A percentile compares a stretch with the other conserved stretches of the same genome.
phyloP scores from a whole-genome alignment of 1,284 basidiomycete genomes.

The Naganishia cerealis region DNA sequence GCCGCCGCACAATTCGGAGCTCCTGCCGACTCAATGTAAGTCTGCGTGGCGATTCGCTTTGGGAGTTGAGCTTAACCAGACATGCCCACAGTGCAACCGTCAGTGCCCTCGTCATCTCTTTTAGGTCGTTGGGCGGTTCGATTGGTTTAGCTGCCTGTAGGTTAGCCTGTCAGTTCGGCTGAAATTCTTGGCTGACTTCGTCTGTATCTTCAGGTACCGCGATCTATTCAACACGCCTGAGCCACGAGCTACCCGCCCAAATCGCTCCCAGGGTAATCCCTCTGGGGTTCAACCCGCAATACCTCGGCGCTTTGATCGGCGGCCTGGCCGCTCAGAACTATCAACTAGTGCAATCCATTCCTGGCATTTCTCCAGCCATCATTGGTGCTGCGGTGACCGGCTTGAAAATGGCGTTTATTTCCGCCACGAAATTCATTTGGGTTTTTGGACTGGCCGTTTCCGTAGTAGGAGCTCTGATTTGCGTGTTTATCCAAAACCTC shows the following conservation, averaged over 20 bases:
- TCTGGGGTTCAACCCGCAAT: slow-evolving; percentile 20
- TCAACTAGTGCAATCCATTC: neutral
- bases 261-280: slow-evolving; percentile 16
- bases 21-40: slow-evolving; percentile 20
- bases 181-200: neutral
- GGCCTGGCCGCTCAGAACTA: slow-evolving; percentile 6
- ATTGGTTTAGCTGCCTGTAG: slow-evolving; percentile 14
- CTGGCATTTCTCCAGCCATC: slow-evolving; percentile 19
- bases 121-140: slow-evolving; percentile 22
- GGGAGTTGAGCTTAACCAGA: neutral
- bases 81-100: slow-evolving; percentile 6
- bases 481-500: slow-evolving; percentile 20
- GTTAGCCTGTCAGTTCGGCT: neutral
- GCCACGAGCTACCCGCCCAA: slow-evolving; percentile 2
- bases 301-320: slow-evolving; percentile 24
- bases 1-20: slow-evolving; percentile 23
- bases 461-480: slow-evolving; percentile 7
- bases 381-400: slow-evolving; percentile 13
- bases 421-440: slow-evolving; percentile 21
- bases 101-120: slow-evolving; percentile 24
- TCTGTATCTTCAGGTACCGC: slow-evolving; percentile 9
- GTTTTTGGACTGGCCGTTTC: slow-evolving; percentile 17
- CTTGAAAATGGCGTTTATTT: slow-evolving; percentile 10
- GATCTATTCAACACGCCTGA: slow-evolving; percentile 13
- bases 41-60: neutral